Evolutionary conservation across 78 protist genomes (phyloP), one percentile per base, ranked within the genome.

Genomic region (Reticulomyxa filosa): DNA sequence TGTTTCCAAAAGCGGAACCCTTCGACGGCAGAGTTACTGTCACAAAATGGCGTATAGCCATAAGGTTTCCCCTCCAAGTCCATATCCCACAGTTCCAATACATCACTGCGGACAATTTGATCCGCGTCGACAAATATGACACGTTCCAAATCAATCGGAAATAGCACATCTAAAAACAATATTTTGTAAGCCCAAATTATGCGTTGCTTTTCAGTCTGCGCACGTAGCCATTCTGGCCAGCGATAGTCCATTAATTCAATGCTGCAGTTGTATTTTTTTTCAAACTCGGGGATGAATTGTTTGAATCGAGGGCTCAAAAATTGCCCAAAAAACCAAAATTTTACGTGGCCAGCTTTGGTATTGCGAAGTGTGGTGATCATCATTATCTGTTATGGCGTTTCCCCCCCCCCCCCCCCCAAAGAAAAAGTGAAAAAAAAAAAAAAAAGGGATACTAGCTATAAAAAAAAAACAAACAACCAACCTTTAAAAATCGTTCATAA

Each of bases 131-230:
- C 80, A 57, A 80, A 91, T 38, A 94, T 80, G 37, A 91, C 59
- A 64, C 74, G 52, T 36, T 80, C 29, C 56, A 57, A 34, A 13
- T 57, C 13, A 51, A 84, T 74, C 17, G 99, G 99, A 72, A 94
- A 94, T 25, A 94, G 69, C 56, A 94, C 99, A 69, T 94, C 99
- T n/a, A 92, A 69, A 73, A 94, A 92, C 10, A 94, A 75, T 35
- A 94, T 80, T 83, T 94, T 91, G 77, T 80, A 86, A 34, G 78
- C 95, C 99, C 99, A 94, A 62, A 94, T 92, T 55, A 86, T 69
- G 26, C 99, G 79, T 66, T 80, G 85, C 73, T 90, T 92, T 55
- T 83, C 84, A 10, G 89, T 71, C 75, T 89, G 99, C 62, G 51
- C 42, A 46, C 63, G 68, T 23, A 94, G 72, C 92, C 90, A 94